Evolutionary conservation across 2,329 filamentous ascomycete genomes (phyloP), one percentile per base, ranked within the genome.

Genomic region (Penicillium hordei): DNA sequence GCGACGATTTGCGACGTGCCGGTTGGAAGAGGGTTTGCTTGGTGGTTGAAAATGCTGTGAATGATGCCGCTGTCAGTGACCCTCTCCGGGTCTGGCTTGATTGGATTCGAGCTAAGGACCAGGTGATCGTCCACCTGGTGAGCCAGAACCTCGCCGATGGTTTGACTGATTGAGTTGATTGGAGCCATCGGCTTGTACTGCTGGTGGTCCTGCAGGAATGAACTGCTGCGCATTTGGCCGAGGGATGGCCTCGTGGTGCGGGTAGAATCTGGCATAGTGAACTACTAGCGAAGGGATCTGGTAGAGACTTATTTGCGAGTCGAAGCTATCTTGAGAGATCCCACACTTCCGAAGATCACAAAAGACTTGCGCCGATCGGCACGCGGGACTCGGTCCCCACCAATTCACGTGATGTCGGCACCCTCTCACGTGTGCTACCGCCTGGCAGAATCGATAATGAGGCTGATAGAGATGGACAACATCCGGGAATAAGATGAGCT

Each of bases 161-260:
- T 76, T 57, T 71, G 72, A 52, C 58, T 71, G 48, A 72, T 61
- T 25, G 72, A 65, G 50, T 59, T 71, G 48, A 72, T 62, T 25
- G 73, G 66, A 48, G 65, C 63, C 33, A 71, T 68, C 8, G 76
- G 74, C 52, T 77, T 78, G 62, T 81, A 81, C 57, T 81, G 78
- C 61, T 80, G 77, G 58, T 81, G 78, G 59, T 80, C 78, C 42
- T 78, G 75, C 38, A 81, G 75, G 66, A 78, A 78, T 27, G 77
- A 79, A 53, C 72, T 74, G 60, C 77, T 74, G 51, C 71, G 70
- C 59, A 80, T 75, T 60, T 77, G 76, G 45, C 75, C 76, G 51
- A 80, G 70, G 31, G 75, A 73, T 10, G 78, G 78, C 51, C 76
- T 75, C 49, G 59, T 75, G 75, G 55, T 70, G 52, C 56, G 66